These are phyloP conservation scores for Favolaschia claudopus DNA, from an alignment of 768 basidiomycete genomes.

Conservation along the genomic window DNA sequence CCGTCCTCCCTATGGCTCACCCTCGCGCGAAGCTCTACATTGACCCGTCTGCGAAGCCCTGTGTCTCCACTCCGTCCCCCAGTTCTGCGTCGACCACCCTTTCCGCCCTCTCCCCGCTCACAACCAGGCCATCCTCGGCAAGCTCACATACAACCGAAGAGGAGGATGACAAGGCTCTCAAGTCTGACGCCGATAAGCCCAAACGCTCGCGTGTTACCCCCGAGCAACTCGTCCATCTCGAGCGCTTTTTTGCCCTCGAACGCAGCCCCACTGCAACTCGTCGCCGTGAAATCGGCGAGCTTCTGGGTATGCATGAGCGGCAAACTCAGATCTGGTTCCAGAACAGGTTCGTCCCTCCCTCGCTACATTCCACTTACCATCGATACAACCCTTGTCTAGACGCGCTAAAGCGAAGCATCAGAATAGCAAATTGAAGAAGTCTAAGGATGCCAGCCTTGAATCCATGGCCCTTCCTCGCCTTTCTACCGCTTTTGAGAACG, in stretches of 20 bases:
- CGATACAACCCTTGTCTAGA: constrained; percentile 44
- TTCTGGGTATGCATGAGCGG: constrained; percentile 83
- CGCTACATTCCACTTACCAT: background rate
- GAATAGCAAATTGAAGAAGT: constrained; percentile 61
- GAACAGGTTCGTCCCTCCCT: constrained; percentile 62
- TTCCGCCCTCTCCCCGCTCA: constrained; percentile 40
- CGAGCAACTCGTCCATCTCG: constrained; percentile 80
- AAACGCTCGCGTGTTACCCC: constrained; percentile 83
- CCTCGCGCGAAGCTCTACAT: constrained; percentile 28
- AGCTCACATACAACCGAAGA: constrained; percentile 34
- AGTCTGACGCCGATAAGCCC: constrained; percentile 61
- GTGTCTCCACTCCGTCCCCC: constrained; percentile 33
- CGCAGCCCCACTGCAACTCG: constrained; percentile 75
- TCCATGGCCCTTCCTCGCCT: constrained; percentile 62
- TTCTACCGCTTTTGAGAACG: constrained; percentile 59
- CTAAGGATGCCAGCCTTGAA: constrained; percentile 44
- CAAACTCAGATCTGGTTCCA: constrained; percentile 94
- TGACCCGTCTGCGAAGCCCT: constrained; percentile 22
- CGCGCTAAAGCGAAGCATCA: constrained; percentile 84
- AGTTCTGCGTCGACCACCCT: constrained; percentile 33
- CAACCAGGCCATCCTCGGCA: constrained; percentile 31
- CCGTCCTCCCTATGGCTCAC: constrained; percentile 8
- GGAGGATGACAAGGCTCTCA: constrained; percentile 41
- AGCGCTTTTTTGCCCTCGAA: constrained; percentile 72
- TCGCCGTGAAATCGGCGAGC: constrained; percentile 75